Conservation (phyloP, 345 rosid genomes). For the Bruguiera parviflora region DNA sequence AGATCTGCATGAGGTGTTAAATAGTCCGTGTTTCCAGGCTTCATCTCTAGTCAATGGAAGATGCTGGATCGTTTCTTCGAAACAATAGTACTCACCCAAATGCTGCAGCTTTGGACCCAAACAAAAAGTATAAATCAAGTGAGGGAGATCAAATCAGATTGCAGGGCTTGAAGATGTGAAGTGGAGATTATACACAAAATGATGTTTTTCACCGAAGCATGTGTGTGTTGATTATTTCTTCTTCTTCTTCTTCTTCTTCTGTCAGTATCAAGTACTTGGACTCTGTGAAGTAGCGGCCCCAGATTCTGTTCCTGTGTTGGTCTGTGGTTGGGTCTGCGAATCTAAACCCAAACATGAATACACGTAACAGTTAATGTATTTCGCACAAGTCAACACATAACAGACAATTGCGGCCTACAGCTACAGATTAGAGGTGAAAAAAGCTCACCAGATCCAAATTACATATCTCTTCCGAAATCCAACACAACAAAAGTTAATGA, state of each 20-base stretch:
- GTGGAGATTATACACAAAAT: slow-evolving; percentile 51
- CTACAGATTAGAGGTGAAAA: too few relatives aligned
- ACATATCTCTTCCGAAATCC: too few relatives aligned
- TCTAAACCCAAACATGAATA: slow-evolving; percentile 31
- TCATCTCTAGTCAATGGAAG: slow-evolving; percentile 6
- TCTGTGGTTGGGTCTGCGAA: slow-evolving; percentile 42
- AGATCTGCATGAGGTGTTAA: slow-evolving; percentile 20
- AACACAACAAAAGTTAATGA: too few relatives aligned
- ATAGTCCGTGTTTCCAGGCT: slow-evolving; percentile 21
- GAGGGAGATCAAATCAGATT: slow-evolving; percentile 2
- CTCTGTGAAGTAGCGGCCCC: slow-evolving; percentile 38
- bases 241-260: slow-evolving; percentile 12
- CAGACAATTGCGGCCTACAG: not conserved
- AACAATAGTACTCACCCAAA: not conserved
- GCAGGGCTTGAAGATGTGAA: slow-evolving; percentile 28
- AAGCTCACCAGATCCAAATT: too few relatives aligned
- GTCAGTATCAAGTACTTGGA: slow-evolving; percentile 32
- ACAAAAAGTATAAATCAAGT: not conserved
- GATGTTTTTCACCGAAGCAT: slow-evolving; percentile 5
- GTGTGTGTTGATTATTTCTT: slow-evolving; percentile 13
- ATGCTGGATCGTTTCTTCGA: slow-evolving; percentile 9
- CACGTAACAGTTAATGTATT: too few relatives aligned
- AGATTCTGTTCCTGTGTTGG: slow-evolving; percentile 41
- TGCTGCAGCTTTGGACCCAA: slow-evolving; percentile 18
- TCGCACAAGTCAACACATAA: too few relatives aligned